Conservation (phyloP, 2,329 filamentous ascomycete species). For the Penicillium frequentans region DNA sequence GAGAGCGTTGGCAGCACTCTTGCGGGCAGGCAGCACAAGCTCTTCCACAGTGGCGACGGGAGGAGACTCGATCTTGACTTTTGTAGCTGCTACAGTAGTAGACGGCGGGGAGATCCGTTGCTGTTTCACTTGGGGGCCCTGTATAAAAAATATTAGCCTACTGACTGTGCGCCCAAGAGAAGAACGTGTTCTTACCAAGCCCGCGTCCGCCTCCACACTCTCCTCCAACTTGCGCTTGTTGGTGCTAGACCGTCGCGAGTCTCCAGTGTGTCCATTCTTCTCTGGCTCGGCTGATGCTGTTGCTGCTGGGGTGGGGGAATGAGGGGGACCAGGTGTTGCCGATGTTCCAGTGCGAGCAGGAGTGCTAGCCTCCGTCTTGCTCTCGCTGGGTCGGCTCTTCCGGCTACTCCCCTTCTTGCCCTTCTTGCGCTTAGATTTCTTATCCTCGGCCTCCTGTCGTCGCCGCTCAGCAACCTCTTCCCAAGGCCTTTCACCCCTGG, state of each 20-base stretch:
- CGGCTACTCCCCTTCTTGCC: constrained; percentile 57
- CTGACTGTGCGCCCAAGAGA: not conserved
- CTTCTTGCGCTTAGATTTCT: constrained; percentile 59
- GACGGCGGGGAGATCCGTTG: constrained; percentile 37
- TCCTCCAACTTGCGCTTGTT: constrained; percentile 50
- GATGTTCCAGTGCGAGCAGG: constrained; percentile 34
- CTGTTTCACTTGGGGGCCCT: constrained; percentile 46
- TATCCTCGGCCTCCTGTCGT: constrained; percentile 61
- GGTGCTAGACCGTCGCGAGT: constrained; percentile 28
- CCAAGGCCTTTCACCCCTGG: constrained; percentile 83
- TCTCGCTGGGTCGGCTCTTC: constrained; percentile 65
- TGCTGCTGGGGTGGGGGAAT: constrained; percentile 22
- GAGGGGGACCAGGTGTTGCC: constrained; percentile 25
- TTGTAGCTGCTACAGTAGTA: constrained; percentile 19
- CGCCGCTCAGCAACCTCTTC: constrained; percentile 65
- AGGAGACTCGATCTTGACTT: constrained; percentile 34
- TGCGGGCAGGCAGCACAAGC: constrained; percentile 64
- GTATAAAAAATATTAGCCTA: constrained; percentile 25
- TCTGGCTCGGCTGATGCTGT: constrained; percentile 27
- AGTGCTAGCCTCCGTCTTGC: constrained; percentile 47
- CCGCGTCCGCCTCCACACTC: constrained; percentile 34
- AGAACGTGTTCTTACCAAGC: constrained; percentile 29
- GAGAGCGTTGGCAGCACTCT: constrained; percentile 68
- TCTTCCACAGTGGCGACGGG: constrained; percentile 43
- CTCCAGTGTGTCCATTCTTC: constrained; percentile 27